These are phyloP conservation scores for Lactifluus hygrophoroides DNA, from an alignment of 768 basidiomycete species.

Conservation along the genomic window DNA sequence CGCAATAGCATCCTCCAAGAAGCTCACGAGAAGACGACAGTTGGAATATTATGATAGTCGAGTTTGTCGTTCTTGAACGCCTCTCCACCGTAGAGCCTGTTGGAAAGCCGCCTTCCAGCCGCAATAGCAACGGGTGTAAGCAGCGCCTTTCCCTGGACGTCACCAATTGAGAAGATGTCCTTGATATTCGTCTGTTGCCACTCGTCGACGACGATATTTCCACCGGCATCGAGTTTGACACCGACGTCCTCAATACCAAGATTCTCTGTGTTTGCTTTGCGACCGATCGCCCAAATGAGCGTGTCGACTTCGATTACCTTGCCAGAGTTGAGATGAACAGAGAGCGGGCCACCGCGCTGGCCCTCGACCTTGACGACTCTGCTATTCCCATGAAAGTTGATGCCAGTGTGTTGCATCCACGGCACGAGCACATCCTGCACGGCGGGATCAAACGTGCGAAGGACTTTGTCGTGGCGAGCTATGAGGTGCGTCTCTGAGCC, in stretches of 20 bases:
- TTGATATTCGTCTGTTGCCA: conserved; percentile 75
- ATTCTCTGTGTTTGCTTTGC: conserved; percentile 67
- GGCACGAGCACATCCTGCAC: conserved; percentile 77
- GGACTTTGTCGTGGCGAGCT: conserved; percentile 82
- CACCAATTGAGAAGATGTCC: conserved; percentile 77
- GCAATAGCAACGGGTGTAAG: conserved; percentile 98
- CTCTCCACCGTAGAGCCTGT: conserved; percentile 82
- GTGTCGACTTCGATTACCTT: conserved; percentile 77
- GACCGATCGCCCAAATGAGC: conserved; percentile 92
- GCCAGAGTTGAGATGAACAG: conserved; percentile 67
- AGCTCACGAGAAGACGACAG: conserved; percentile 92
- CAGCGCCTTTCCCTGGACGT: conserved; percentile 86
- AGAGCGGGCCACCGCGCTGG: conserved; percentile 58
- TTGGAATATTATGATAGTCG: conserved; percentile 82
- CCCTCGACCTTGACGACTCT: conserved; percentile 73
- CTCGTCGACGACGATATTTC: conserved; percentile 85
- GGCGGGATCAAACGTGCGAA: conserved; percentile 87
- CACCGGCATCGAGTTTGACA: conserved; percentile 65
- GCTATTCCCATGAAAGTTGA: conserved; percentile 75
- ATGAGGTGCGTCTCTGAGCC: conserved; percentile 88
- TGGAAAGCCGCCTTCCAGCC: conserved; percentile 81
- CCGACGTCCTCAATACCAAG: conserved; percentile 74
- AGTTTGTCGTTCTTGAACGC: conserved; percentile 85
- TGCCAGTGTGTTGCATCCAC: conserved; percentile 93
- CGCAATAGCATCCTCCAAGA: background rate